These are phyloP conservation scores for Zasmidium citrigriseum DNA, from an alignment of 2,329 filamentous ascomycete species.

Conservation along the genomic window DNA sequence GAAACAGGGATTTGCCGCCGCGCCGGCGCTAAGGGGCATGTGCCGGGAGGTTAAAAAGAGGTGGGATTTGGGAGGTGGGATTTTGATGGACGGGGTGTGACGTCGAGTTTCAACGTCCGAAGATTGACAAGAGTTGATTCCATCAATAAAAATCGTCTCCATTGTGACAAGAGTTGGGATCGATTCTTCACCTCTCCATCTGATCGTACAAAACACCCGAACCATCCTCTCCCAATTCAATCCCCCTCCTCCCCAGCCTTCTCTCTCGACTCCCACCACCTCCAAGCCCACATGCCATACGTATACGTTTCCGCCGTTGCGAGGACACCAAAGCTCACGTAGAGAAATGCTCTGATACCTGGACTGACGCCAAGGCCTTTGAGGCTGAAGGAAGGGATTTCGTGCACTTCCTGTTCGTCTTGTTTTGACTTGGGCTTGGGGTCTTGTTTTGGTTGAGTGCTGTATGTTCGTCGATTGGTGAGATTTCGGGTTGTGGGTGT, in stretches of 20 bases:
- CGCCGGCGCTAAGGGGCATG: background rate
- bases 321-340: background rate
- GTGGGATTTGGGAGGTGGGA: background rate
- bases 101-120: background rate
- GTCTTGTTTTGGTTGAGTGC: background rate
- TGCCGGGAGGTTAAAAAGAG: too few species aligned
- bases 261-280: background rate
- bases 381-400: slow-evolving; percentile 7
- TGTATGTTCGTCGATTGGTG: background rate
- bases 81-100: background rate
- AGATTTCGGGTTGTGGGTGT: background rate
- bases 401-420: background rate
- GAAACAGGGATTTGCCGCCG: background rate
- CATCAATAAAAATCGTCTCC: too few species aligned
- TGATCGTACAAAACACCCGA: background rate
- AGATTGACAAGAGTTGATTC: too few species aligned
- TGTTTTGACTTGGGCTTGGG: background rate
- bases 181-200: too few species aligned
- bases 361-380: slow-evolving; percentile 4
- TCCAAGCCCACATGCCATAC: slow-evolving; percentile 1
- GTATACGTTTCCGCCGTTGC: slow-evolving; percentile 5
- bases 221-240: background rate
- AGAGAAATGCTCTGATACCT: background rate
- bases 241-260: background rate
- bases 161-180: too few species aligned